Evolutionary conservation across 2,329 filamentous ascomycete species (phyloP), one percentile per base, ranked within the genome.

Genomic region (Eutypa lata): DNA sequence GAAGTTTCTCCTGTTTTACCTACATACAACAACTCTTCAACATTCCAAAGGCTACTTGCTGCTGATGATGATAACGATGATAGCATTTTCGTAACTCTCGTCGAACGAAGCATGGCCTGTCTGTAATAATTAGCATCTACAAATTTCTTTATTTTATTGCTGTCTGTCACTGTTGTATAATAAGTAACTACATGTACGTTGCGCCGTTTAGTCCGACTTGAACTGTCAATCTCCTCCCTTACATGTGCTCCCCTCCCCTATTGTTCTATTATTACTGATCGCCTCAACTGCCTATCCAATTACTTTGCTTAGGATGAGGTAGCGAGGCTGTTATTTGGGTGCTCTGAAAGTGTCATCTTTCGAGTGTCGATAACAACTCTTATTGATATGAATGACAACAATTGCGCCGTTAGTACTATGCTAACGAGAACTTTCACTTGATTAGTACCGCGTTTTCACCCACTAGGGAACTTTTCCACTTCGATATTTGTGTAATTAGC

Each of bases 401-500:
- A 16, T 38, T 4, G 35, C 35, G 35, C 35, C 16, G 14, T n/a
- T 24, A 3, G 42, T 45, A 19, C 14, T 26, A 52, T 51, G 53
- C 61, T 66, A 53, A 66, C 56, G 6, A 18, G 28, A 51, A 7
- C 28, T 21, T 35, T 33, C 48, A 38, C 47, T 53, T 50, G 47
- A 22, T 42, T 42, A 57, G 52, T 63, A 58, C 58, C 55, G 48
- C 58, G 58, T 57, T 56, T 47, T 54, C 52, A 56, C 53, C 51
- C 54, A 52, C 52, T n/a, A n/a, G 51, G 48, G 45, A 50, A 5
- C 8, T 55, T 21, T 55, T 58, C 55, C 45, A 53, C 58, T 58
- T 63, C 55, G 51, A 63, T 64, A 59, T 54, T 57, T 60, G 55
- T 61, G 59, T 67, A 64, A 67, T 66, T 62, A 52, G 57, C 59